phyloP scores from a whole-genome alignment of 2,329 filamentous ascomycete genomes.

The Colletotrichum kahawae region DNA sequence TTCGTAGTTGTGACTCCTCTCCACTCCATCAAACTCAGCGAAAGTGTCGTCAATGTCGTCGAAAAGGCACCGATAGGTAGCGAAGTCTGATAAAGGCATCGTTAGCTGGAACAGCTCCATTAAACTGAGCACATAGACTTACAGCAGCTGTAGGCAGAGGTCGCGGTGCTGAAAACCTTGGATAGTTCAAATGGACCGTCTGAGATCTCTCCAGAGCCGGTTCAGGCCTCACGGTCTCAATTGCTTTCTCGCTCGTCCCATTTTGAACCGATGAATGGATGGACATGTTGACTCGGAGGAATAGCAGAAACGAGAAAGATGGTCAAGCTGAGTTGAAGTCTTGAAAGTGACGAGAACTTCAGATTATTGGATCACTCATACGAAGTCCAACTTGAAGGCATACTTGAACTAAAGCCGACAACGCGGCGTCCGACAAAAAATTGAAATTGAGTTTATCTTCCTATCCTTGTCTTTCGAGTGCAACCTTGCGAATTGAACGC shows the following conservation, averaged over 20 bases:
- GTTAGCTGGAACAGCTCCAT: not conserved
- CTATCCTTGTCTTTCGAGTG: too few species aligned
- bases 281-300: not conserved
- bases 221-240: not conserved
- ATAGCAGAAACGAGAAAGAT: not conserved
- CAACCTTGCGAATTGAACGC: too few species aligned
- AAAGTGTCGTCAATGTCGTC: slow-evolving; percentile 59
- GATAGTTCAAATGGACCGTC: not conserved
- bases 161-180: not conserved
- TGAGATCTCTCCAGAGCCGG: not conserved
- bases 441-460: not conserved
- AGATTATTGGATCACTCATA: not conserved
- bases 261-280: not conserved
- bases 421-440: not conserved
- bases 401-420: not conserved
- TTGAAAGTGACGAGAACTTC: not conserved
- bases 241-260: not conserved
- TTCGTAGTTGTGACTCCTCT: slow-evolving; percentile 54
- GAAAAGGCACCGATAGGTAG: slow-evolving; percentile 58
- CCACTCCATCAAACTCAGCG: slow-evolving; percentile 60
- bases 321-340: not conserved
- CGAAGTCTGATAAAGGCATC: slow-evolving; percentile 38
- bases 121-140: not conserved
- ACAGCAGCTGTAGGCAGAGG: slow-evolving; percentile 13
- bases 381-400: not conserved